Evolutionary conservation across 1,284 basidiomycete genomes (phyloP).

Genomic region (Malassezia nana): DNA sequence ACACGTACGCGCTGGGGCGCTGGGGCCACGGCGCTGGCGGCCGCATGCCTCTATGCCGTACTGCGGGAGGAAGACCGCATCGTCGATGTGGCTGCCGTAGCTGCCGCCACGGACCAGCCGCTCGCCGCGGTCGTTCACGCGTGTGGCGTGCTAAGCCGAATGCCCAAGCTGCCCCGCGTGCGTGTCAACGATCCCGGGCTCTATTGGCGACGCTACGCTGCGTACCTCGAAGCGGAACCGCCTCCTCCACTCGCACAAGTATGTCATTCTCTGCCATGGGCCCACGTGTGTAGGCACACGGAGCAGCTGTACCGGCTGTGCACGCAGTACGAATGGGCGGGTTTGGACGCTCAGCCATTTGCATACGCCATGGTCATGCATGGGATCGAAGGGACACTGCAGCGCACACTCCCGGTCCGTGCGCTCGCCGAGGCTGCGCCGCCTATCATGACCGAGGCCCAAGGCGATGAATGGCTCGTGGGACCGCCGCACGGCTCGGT

Average conservation of each 20-base stretch:
- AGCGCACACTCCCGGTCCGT: neutral
- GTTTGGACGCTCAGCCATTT: slow-evolving; percentile 6
- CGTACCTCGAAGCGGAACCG: neutral
- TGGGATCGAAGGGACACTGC: slow-evolving; percentile 6
- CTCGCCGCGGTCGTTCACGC: neutral
- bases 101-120: slow-evolving; percentile 6
- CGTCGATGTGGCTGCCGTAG: slow-evolving; percentile 11
- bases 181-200: slow-evolving; percentile 3
- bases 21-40: slow-evolving; percentile 1
- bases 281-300: neutral
- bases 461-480: neutral
- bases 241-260: neutral
- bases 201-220: neutral
- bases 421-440: neutral
- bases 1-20: neutral
- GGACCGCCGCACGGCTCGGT: neutral
- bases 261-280: neutral
- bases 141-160: neutral
- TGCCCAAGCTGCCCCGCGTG: neutral
- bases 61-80: slow-evolving; percentile 3
- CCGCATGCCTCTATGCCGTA: slow-evolving; percentile 12
- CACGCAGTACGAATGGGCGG: neutral
- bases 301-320: neutral
- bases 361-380: slow-evolving; percentile 18
- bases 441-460: neutral